Evolutionary conservation across 305 asterid species (phyloP).

Genomic region (Fraxinus greggii): DNA sequence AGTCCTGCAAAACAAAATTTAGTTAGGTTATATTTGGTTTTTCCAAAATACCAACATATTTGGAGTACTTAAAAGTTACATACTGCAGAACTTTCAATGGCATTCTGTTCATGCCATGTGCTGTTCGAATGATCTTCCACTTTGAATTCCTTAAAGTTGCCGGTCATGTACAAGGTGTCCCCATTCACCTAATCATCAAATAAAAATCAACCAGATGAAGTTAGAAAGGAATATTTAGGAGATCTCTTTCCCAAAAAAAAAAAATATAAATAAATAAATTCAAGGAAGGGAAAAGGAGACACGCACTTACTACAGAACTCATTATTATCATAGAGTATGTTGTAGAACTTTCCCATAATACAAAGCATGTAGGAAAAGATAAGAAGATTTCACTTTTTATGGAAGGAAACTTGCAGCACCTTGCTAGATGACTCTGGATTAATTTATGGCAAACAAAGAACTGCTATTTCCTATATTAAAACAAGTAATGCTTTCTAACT

Average conservation of each 20-base stretch:
- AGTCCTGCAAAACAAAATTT: conserved; percentile 55
- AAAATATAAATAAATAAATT: not conserved
- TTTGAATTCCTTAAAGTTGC: conserved; percentile 83
- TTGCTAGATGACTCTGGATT: not conserved
- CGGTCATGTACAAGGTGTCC: conserved; percentile 72
- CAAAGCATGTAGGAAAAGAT: not conserved
- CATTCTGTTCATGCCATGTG: conserved; percentile 81
- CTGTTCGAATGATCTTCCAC: conserved; percentile 55
- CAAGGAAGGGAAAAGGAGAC: not conserved
- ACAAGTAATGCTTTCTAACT: not conserved
- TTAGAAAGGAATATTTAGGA: conserved; percentile 10
- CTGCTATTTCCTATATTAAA: not conserved
- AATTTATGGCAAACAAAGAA: not conserved
- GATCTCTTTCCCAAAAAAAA: not conserved
- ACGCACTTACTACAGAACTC: not conserved
- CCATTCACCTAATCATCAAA: conserved; percentile 75
- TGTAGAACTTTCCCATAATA: not conserved
- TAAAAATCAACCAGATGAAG: conserved; percentile 14
- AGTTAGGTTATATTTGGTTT: conserved; percentile 2
- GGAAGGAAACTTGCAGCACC: not conserved
- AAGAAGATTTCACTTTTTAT: not conserved
- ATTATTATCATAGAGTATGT: not conserved
- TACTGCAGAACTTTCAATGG: conserved; percentile 77
- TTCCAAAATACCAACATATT: conserved; percentile 17
- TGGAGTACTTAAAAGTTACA: conserved; percentile 31